Percentiles rank a stretch among this genome's conserved stretches.
Conservation (phyloP, 768 basidiomycete species). For the Tylopilus vinaceipallidus region DNA sequence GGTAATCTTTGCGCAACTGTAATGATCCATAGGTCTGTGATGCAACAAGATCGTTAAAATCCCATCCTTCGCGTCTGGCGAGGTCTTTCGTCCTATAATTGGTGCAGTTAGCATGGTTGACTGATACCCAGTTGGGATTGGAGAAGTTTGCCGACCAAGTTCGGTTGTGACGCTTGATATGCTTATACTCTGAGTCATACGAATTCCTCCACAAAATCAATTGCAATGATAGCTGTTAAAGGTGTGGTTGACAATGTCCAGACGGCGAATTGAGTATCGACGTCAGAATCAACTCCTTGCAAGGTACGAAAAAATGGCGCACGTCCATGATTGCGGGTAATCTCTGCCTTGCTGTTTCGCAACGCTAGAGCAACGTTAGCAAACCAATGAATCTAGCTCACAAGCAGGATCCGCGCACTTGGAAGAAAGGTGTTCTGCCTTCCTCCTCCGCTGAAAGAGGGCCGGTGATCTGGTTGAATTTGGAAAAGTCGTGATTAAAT, state of each 20-base stretch:
- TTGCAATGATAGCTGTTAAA: constrained; percentile 20
- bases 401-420: neutral
- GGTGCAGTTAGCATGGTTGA: no score
- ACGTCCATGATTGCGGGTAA: constrained; percentile 20
- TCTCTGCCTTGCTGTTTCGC: neutral
- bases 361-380: constrained; percentile 5
- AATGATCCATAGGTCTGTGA: constrained; percentile 40
- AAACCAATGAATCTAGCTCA: neutral
- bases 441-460: neutral
- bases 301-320: neutral
- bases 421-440: neutral
- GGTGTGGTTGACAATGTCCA: neutral
- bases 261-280: neutral
- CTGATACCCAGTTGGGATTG: neutral
- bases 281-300: neutral
- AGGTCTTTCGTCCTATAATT: constrained; percentile 35
- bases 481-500: constrained; percentile 1
- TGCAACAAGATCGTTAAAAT: constrained; percentile 39
- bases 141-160: constrained; percentile 15
- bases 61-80: constrained; percentile 43
- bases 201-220: constrained; percentile 28
- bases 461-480: neutral
- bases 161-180: constrained; percentile 7
- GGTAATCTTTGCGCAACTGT: constrained; percentile 34
- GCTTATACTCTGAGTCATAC: constrained; percentile 9